Evolutionary conservation across 345 rosid genomes (phyloP).

Genomic region (Corymbia maculata): DNA sequence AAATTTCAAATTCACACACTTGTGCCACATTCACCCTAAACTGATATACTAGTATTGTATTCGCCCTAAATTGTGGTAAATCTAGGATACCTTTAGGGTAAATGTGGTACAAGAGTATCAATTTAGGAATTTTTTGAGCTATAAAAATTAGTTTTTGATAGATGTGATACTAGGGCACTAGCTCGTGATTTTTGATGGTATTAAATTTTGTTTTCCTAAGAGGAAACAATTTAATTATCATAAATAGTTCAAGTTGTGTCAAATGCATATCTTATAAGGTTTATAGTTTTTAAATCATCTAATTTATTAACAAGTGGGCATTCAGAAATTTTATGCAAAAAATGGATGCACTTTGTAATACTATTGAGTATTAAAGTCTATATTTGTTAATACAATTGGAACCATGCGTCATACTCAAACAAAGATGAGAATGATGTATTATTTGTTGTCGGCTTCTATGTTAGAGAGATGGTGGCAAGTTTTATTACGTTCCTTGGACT

Average conservation of each 20-base stretch:
- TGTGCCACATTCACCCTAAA: too few species aligned
- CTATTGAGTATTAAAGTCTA: background rate
- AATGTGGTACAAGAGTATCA: background rate
- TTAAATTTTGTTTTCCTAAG: background rate
- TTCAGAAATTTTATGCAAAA: background rate
- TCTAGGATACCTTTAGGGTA: background rate
- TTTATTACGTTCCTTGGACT: background rate
- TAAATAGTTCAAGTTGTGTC: background rate
- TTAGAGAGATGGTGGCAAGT: background rate
- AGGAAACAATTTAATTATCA: background rate
- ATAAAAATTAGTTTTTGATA: background rate
- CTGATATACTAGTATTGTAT: too few species aligned
- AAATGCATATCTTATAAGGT: background rate
- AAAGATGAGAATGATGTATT: background rate
- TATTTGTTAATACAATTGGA: background rate
- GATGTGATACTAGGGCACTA: background rate
- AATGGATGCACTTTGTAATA: background rate
- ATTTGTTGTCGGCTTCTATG: background rate
- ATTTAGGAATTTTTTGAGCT: background rate
- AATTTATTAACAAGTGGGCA: background rate
- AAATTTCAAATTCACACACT: background rate
- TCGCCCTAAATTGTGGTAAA: background rate
- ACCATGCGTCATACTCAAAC: background rate
- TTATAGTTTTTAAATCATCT: background rate
- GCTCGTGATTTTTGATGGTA: background rate